Percentiles rank a stretch among this genome's conserved stretches.
Conservation (phyloP, 2,329 filamentous ascomycete genomes). For the Juglanconis oblonga region DNA sequence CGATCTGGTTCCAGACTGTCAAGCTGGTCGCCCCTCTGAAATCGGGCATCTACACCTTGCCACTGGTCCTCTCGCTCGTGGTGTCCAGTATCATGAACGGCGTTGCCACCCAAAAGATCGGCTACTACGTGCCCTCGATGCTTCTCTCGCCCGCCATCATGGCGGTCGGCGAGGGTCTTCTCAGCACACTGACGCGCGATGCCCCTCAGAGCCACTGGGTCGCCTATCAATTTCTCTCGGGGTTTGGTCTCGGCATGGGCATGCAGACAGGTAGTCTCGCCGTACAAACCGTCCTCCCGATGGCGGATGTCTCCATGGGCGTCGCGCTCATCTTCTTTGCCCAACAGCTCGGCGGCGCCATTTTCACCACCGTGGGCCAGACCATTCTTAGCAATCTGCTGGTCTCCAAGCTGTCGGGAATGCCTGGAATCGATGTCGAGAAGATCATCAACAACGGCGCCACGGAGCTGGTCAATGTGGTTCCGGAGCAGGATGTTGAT, state of each 20-base stretch:
- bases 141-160: conserved; percentile 47
- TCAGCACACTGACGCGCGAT: conserved; percentile 51
- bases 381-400: conserved; percentile 49
- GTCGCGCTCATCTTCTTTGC: conserved; percentile 56
- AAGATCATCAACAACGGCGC: conserved; percentile 47
- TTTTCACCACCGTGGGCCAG: conserved; percentile 57
- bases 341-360: conserved; percentile 57
- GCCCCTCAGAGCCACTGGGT: conserved; percentile 54
- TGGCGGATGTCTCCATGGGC: conserved; percentile 52
- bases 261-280: conserved; percentile 58
- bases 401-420: conserved; percentile 32
- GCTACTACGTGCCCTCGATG: conserved; percentile 61
- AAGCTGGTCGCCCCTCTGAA: conserved; percentile 49
- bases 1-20: conserved; percentile 58
- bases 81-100: conserved; percentile 49
- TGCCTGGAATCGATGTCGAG: conserved; percentile 42
- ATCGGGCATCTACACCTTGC: conserved; percentile 56
- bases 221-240: conserved; percentile 56
- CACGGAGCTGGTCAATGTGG: conserved; percentile 56
- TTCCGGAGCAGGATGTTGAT: conserved; percentile 47
- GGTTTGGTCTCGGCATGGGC: conserved; percentile 56
- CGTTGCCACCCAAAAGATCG: conserved; percentile 46
- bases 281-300: conserved; percentile 50
- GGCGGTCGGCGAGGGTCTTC: conserved; percentile 52
- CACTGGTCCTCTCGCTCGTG: conserved; percentile 54